Conservation (phyloP, 176 grass and related monocot species). For the Rhipidocladum racemiflorum region DNA sequence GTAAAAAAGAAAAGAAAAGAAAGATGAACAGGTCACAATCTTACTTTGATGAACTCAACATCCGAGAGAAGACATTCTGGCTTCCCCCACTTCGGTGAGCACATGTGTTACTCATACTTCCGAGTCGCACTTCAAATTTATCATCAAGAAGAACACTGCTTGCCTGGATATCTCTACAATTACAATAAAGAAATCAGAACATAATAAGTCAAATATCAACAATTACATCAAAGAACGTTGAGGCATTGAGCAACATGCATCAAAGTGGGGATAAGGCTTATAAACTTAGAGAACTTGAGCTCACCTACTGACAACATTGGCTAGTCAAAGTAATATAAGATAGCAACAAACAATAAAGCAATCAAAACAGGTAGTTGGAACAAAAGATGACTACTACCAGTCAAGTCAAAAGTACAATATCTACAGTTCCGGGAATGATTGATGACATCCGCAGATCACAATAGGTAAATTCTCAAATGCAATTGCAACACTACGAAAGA, state of each 20-base stretch:
- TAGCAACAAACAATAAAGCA: slow-evolving; percentile 17
- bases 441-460: background rate
- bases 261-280: no score
- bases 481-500: slow-evolving; percentile 18
- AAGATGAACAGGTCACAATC: slow-evolving; percentile 16
- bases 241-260: slow-evolving; percentile 12
- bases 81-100: slow-evolving; percentile 77
- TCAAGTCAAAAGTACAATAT: slow-evolving; percentile 4
- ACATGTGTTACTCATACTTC: slow-evolving; percentile 86
- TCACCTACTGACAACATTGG: slow-evolving; percentile 1
- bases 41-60: slow-evolving; percentile 90
- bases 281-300: background rate
- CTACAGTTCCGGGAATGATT: slow-evolving; percentile 17
- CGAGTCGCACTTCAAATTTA: slow-evolving; percentile 88
- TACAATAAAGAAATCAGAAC: slow-evolving; percentile 20
- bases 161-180: slow-evolving; percentile 93
- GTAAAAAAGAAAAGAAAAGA: background rate
- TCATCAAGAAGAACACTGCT: slow-evolving; percentile 95
- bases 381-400: slow-evolving; percentile 13
- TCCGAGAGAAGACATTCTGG: slow-evolving; percentile 71
- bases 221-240: slow-evolving; percentile 3
- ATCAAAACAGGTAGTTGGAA: background rate
- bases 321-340: slow-evolving; percentile 26
- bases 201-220: slow-evolving; percentile 17
- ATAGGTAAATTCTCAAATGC: slow-evolving; percentile 24